These are phyloP conservation scores for Borovskyia barvae DNA, from an alignment of 208 protist genomes.

Conservation along the genomic window DNA sequence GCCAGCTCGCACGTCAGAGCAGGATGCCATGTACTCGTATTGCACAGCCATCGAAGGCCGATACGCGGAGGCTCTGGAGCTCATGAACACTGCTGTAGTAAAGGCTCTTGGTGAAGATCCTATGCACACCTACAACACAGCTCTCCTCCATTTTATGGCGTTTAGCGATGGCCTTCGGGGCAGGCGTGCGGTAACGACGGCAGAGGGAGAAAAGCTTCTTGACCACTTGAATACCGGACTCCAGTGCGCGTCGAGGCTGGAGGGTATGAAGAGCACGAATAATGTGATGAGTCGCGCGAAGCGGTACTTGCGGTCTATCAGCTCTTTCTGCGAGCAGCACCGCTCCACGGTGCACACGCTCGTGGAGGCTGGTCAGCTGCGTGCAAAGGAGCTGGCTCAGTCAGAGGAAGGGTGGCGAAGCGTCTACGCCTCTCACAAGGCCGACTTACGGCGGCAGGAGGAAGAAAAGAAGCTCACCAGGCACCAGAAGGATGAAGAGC, in stretches of 20 bases:
- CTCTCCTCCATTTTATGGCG: conserved; percentile 66
- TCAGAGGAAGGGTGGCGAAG: conserved; percentile 45
- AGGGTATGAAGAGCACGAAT: conserved; percentile 20
- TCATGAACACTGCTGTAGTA: conserved; percentile 32
- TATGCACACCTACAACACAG: conserved; percentile 72
- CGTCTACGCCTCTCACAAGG: conserved; percentile 36
- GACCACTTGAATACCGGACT: conserved; percentile 39
- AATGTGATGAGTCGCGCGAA: conserved; percentile 34
- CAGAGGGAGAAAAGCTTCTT: conserved; percentile 40
- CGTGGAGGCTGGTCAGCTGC: conserved; percentile 42
- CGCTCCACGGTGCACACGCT: conserved; percentile 40
- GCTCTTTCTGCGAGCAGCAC: conserved; percentile 57
- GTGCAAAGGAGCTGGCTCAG: conserved; percentile 33
- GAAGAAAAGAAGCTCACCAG: conserved; percentile 32
- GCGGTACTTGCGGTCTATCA: conserved; percentile 29
- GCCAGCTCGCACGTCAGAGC: conserved; percentile 34
- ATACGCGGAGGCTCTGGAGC: conserved; percentile 59
- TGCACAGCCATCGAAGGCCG: conserved; percentile 60
- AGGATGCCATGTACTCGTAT: conserved; percentile 68
- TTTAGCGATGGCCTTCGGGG: conserved; percentile 47
- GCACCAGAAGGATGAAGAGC: conserved; percentile 38
- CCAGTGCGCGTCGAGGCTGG: conserved; percentile 30
- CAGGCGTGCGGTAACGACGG: conserved; percentile 31
- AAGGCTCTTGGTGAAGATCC: conserved; percentile 24
- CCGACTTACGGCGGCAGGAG: conserved; percentile 34